Conservation (phyloP, 345 rosid genomes). For the Physaria fendleri region DNA sequence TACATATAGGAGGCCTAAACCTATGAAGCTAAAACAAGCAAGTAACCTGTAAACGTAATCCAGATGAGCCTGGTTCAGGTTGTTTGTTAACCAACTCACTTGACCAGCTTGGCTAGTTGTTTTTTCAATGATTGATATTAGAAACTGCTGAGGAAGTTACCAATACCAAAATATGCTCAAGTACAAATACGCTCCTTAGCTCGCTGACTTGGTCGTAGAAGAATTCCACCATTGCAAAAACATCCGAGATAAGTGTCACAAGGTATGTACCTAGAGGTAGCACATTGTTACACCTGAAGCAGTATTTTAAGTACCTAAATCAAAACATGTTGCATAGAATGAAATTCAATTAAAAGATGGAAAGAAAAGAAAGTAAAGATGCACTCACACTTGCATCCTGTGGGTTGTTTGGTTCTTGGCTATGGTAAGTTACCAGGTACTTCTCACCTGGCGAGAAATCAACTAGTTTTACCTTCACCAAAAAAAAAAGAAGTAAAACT, state of each 20-base stretch:
- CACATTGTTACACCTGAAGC: too few relatives aligned
- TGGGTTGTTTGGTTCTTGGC: too few relatives aligned
- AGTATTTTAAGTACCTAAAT: too few relatives aligned
- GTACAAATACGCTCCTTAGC: conserved; percentile 53
- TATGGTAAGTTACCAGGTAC: too few relatives aligned
- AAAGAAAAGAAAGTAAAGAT: too few relatives aligned
- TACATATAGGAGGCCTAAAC: conserved; percentile 31
- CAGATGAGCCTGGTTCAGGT: conserved; percentile 53
- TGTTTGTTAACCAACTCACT: conserved; percentile 48
- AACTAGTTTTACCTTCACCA: too few relatives aligned
- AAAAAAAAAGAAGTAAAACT: too few relatives aligned
- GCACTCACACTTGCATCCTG: too few relatives aligned
- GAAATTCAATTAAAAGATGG: too few relatives aligned
- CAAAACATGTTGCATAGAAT: too few relatives aligned
- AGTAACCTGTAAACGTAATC: conserved; percentile 56
- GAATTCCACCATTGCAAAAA: conserved; percentile 55
- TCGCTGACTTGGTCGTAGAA: conserved; percentile 59
- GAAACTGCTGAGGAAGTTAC: conserved; percentile 52
- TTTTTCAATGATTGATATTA: conserved; percentile 45
- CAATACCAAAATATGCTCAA: conserved; percentile 58
- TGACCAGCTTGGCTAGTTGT: conserved; percentile 35
- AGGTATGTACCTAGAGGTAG: too few relatives aligned
- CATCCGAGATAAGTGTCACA: conserved; percentile 44
- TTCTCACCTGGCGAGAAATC: too few relatives aligned
- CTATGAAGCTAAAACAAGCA: conserved; percentile 40